phyloP scores from a whole-genome alignment of 257 asterid species.

The Avicennia marina region DNA sequence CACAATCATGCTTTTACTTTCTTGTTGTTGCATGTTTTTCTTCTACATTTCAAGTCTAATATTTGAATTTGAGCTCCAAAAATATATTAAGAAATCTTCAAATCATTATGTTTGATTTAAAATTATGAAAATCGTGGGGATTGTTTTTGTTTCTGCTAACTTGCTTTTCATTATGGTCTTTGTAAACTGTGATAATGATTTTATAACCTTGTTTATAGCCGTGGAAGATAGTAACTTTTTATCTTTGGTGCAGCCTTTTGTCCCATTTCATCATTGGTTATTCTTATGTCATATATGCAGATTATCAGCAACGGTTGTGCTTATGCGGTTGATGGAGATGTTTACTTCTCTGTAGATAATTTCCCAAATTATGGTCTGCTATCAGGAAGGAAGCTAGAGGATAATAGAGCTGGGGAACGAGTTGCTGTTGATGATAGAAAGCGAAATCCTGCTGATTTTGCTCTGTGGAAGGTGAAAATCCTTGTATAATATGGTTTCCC shows the following conservation, averaged over 20 bases:
- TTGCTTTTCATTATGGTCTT: not conserved
- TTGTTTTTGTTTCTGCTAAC: not conserved
- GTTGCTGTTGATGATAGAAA: conserved; percentile 79
- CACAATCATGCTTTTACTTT: too few species aligned
- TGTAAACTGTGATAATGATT: not conserved
- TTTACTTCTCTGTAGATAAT: conserved; percentile 58
- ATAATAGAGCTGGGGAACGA: conserved; percentile 71
- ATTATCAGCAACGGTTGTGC: conserved; percentile 57
- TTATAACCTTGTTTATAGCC: not conserved
- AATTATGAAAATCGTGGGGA: not conserved
- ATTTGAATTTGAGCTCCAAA: conserved; percentile 13
- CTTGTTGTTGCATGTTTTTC: too few species aligned
- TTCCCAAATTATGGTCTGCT: conserved; percentile 65
- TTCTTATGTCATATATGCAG: conserved; percentile 29
- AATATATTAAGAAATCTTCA: not conserved
- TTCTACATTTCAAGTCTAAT: not conserved
- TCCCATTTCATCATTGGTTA: not conserved
- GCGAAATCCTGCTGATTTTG: conserved; percentile 81
- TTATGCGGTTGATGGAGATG: conserved; percentile 59
- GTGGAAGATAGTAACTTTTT: not conserved
- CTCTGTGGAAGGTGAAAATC: conserved; percentile 76
- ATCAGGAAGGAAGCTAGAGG: conserved; percentile 69
- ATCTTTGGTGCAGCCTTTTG: not conserved
- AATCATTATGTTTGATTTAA: not conserved
- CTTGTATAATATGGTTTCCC: too few species aligned